Base-by-base conservation (phyloP, 1,284 basidiomycete species). In the Malassezia globosa region DNA sequence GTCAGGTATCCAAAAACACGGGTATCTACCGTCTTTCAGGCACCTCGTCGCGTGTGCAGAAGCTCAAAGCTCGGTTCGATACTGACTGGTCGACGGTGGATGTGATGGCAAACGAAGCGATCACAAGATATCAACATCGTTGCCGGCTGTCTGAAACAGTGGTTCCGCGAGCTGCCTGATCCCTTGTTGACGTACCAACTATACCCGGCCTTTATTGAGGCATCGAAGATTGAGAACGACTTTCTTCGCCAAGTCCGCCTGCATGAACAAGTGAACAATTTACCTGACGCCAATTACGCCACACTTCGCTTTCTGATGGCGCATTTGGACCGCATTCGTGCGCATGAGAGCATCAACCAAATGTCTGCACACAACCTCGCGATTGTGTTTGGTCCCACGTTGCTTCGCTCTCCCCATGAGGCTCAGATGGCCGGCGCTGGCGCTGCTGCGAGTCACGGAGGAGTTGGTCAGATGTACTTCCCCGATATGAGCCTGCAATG, bases 281-380 rank as follows among this genome's bases (percentile, higher is more conserved):
- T 99, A 43, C 94, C 92, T 3, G 92, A 99, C 74, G 81, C 94
- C 11, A 95, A 97, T 73, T 99, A 99, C 67, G 87, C 94, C 1
- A 95, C 92, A 1, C 77, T 97, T 46, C 96, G 96, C 72, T 95
- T 80, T 72, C 84, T 97, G 68, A 80, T 99, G 79, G 88, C 84
- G 8, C 92, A 97, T 75, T 74, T 99, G 53, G 79, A 95, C 75
- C 59, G 55, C 22, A 51, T 71, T 14, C 58, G 56, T n/a, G 16
- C 35, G 3, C 29, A 58, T 11, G 63, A 69, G 44, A 39, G 54
- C 5, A 76, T 82, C 46, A 99, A 97, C 72, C 83, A 86, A 42
- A 99, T 99, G 92, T 82, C 84, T 7, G 81, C 84, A 42, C 84
- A 85, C 58, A 99, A 99, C 73, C 75, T 99, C 26, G 83, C 87